Percentiles rank a stretch among this genome's conserved stretches.
Evolutionary conservation across 148 eudicot genomes (phyloP).

Genomic region (Dianthus caryophyllus): DNA sequence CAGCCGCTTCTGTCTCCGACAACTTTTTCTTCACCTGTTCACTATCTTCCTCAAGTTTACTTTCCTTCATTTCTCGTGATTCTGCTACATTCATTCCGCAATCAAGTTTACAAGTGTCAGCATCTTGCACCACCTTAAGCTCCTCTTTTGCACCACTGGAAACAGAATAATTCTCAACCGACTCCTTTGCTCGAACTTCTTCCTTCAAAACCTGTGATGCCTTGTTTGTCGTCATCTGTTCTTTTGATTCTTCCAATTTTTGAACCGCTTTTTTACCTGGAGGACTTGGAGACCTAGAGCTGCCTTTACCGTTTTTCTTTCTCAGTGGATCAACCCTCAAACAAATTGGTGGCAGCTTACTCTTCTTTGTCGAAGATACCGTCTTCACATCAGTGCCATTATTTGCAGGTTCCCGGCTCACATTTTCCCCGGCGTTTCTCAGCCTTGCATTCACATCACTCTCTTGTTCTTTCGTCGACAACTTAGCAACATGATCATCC

Average conservation of each 20-base stretch:
- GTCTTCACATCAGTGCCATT: conserved; percentile 18
- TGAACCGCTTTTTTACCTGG: conserved; percentile 30
- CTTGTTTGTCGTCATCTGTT: conserved; percentile 2
- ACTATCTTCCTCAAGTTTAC: conserved; percentile 4
- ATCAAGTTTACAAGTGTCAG: conserved; percentile 3
- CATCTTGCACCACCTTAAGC: neutral
- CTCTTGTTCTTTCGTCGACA: conserved; percentile 15
- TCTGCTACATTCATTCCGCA: neutral
- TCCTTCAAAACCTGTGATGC: conserved; percentile 7
- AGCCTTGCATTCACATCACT: conserved; percentile 2
- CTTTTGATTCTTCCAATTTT: conserved; percentile 3
- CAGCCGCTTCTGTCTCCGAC: conserved; percentile 62
- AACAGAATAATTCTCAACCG: conserved; percentile 12
- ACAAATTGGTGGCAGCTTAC: conserved; percentile 64
- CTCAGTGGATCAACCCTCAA: conserved; percentile 63
- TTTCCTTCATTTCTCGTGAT: conserved; percentile 7
- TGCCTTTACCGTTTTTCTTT: conserved; percentile 35
- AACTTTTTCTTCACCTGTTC: conserved; percentile 23
- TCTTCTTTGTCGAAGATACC: conserved; percentile 36
- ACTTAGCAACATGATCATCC: conserved; percentile 26
- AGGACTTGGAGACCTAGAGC: conserved; percentile 50
- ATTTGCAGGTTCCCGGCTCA: conserved; percentile 21
- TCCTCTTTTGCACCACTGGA: neutral
- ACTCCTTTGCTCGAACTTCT: conserved; percentile 22
- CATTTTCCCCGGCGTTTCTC: conserved; percentile 12